Percentiles rank a stretch among this genome's conserved stretches.
phyloP scores from a whole-genome alignment of 164 flowering plant genomes.

The Vitis riparia region DNA sequence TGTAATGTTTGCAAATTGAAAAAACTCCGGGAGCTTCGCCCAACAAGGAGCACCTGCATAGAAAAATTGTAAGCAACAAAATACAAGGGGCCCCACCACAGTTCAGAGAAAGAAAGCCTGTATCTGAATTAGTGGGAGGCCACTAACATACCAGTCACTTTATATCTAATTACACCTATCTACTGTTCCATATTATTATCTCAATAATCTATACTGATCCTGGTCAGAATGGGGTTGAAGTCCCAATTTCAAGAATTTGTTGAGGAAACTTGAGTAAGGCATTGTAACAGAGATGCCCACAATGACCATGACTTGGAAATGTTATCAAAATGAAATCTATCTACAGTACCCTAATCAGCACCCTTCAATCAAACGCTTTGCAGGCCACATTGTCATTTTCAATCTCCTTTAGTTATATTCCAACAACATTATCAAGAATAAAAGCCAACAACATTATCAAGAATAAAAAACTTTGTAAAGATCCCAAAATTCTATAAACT shows the following conservation, averaged over 20 bases:
- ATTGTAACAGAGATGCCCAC: no score
- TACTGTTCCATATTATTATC: not conserved
- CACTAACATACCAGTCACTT: not conserved
- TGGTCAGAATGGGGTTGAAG: not conserved
- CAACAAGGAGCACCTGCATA: not conserved
- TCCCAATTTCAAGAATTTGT: no score
- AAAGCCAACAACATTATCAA: not conserved
- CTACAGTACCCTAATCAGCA: no score
- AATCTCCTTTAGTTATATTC: no score
- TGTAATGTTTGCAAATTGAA: not conserved
- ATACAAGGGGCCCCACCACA: not conserved
- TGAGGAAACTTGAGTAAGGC: no score
- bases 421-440: not conserved
- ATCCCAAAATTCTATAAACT: not conserved
- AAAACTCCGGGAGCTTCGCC: not conserved
- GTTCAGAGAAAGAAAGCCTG: not conserved
- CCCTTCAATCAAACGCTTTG: not conserved
- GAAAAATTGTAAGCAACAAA: not conserved
- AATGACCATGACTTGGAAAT: no score
- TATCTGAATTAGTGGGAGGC: constrained; percentile 1
- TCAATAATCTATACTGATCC: not conserved
- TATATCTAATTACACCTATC: not conserved
- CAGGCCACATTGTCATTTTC: not conserved
- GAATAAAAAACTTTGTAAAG: not conserved
- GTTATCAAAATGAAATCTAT: no score